Conservation (phyloP, 257 asterid species). For the Verbena officinalis region DNA sequence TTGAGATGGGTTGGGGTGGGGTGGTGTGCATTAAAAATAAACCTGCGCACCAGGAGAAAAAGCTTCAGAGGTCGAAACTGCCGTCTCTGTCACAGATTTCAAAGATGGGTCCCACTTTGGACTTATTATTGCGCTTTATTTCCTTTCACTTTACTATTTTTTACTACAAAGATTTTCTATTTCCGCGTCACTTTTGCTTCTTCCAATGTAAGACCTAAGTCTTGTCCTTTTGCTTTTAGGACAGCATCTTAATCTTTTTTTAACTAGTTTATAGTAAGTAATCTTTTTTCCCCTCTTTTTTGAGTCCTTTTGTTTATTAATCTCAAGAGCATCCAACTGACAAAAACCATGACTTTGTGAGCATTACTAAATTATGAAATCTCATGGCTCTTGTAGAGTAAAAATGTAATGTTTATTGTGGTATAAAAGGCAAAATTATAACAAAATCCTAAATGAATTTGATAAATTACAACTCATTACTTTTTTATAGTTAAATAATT, state of each 20-base stretch:
- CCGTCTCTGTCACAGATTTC: constrained; percentile 46
- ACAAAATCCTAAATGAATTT: too few species aligned
- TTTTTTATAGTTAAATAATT: too few species aligned
- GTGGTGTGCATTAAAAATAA: constrained; percentile 13
- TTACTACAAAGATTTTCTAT: constrained; percentile 4
- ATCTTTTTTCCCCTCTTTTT: not conserved
- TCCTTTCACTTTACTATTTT: constrained; percentile 2
- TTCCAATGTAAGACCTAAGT: constrained; percentile 29
- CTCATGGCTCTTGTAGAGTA: too few species aligned
- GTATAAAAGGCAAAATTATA: too few species aligned
- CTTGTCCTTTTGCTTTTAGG: constrained; percentile 38
- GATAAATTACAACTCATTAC: too few species aligned
- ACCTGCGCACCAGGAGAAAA: constrained; percentile 19
- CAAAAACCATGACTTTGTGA: not conserved
- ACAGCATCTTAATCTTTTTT: constrained; percentile 27
- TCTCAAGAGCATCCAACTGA: constrained; percentile 8
- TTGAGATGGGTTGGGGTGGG: not conserved
- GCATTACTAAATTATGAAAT: not conserved
- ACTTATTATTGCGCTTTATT: constrained; percentile 26
- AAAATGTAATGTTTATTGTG: too few species aligned
- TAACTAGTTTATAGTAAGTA: not conserved
- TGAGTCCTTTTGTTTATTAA: not conserved
- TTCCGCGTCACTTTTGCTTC: constrained; percentile 27
- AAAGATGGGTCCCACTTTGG: constrained; percentile 46
- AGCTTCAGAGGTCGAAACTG: constrained; percentile 40